phyloP scores from a whole-genome alignment of 495 filamentous ascomycete species.

The Neurospora sp. region DNA sequence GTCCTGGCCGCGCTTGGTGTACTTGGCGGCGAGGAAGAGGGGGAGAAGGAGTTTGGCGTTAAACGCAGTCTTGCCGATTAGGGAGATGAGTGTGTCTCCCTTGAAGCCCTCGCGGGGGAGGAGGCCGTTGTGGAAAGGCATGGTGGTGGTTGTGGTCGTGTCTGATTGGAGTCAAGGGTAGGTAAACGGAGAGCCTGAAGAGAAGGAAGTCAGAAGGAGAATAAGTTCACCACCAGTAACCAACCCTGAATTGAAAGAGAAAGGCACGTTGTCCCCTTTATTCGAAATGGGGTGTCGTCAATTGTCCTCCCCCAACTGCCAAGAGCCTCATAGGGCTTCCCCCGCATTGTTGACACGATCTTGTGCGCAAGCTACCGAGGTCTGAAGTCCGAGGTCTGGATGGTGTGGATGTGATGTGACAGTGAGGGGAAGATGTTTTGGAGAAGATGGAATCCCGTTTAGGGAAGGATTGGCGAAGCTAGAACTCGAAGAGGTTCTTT shows the following conservation, averaged over 20 bases:
- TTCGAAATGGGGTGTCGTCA: neutral
- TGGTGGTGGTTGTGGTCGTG: conserved; percentile 11
- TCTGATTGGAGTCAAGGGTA: neutral
- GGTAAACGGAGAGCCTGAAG: neutral
- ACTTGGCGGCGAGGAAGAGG: conserved; percentile 46
- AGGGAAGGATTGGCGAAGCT: neutral
- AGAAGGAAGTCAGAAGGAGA: neutral
- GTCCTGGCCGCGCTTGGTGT: conserved; percentile 46
- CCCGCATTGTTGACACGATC: neutral
- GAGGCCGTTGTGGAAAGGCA: conserved; percentile 39
- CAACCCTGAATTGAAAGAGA: neutral
- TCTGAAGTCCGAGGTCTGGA: neutral
- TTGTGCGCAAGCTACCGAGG: neutral
- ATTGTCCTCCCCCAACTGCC: neutral
- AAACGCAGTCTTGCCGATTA: conserved; percentile 46
- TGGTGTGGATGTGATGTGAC: neutral
- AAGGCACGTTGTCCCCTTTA: neutral
- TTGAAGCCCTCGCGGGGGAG: conserved; percentile 50
- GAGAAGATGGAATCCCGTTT: neutral
- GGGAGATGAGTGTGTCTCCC: conserved; percentile 43
- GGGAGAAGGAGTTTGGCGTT: conserved; percentile 53
- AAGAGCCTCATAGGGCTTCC: neutral
- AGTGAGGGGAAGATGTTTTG: neutral
- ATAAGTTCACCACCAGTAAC: neutral
- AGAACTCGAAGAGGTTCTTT: neutral